Base-by-base conservation (phyloP, 768 basidiomycete species). In the Pisolithus microcarpus region DNA sequence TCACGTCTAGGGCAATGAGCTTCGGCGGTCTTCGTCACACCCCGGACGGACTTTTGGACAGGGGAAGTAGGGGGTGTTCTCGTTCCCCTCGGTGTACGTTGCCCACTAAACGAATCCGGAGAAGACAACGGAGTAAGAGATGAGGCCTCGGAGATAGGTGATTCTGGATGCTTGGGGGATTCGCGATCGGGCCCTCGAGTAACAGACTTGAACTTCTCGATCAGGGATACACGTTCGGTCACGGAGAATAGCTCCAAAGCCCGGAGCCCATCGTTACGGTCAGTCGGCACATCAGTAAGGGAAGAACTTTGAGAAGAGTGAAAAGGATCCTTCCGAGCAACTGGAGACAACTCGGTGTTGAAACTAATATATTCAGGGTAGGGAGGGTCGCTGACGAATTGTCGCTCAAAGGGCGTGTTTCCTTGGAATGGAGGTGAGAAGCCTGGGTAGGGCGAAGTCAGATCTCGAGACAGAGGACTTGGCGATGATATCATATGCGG, bases 51-150 rank as follows among this genome's bases (percentile, higher is more conserved):
- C 40, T 47, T 46, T 38, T 18, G 31, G 4, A 34, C 51, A 4
- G 58, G 58, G 43, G 62, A 64, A n/a, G 55, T 59, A 23, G 55
- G 57, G 8, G 56, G 58, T 36, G 61, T 57, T 8, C 43, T 44
- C 53, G 46, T 52, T 38, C 31, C 36, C 18, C 53, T 45, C n/a
- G 48, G 18, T 34, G 26, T 38, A 36, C 31, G 43, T 39, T 37
- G 49, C 36, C 40, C 46, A 8, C 46, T 40, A 46, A 53, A 56
- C 45, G 47, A 39, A 47, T 49, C 46, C 7, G 58, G 54, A 56
- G 65, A 67, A 47, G 65, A 61, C 23, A 68, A 48, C 10, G 67
- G 49, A 9, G 63, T 69, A 24, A 67, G 65, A 43, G 61, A 59
- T 7, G 65, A 67, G 40, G 63, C 45, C 49, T 58, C 56, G 7